Evolutionary conservation across 129 eudicot genomes (phyloP), one percentile per base, ranked within the genome.

Genomic region (Heracleum sosnowskyi): DNA sequence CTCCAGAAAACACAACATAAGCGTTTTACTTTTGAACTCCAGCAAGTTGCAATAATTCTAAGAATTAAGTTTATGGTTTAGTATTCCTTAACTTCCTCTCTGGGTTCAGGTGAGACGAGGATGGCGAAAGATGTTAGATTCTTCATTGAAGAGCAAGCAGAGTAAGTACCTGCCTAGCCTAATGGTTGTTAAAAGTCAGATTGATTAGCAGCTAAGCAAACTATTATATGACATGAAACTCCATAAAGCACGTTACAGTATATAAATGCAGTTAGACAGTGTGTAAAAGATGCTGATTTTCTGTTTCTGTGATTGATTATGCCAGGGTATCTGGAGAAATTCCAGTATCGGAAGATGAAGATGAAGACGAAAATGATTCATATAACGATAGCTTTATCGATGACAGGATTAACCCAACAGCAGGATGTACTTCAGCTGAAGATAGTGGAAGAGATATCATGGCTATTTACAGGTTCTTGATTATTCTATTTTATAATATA

Each of bases 131-230:
- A 82, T 78, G 93, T 75, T 66, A 78, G 79, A 74, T 83, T 33
- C 73, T 92, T 85, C 78, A 84, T 95, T 42, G 97, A 95, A 8
- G 94, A 84, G 64, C 97, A 95, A 89, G 99, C 99, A 7, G 97
- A 90, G 99, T 95, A 89, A 86, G 98, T 89, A 13, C 64, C 68
- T 46, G n/a, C 71, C 35, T 72, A 40, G 40, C 34, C 39, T 17
- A 15, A 46, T 66, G 60, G 17, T 44, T 13, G 18, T 45, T 26
- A 1, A 73, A 29, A 31, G 28, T 28, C 42, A n/a, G 16, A 73
- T 42, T 44, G 62, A 41, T 72, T 41, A 11, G 16, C 45, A 22
- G 47, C 31, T 20, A 11, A 71, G 28, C 49, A 39, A 39, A 37
- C 18, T 7, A 68, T 31, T 69, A 69, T 22, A 36, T n/a, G 42